A percentile compares a stretch with the other conserved stretches of the same genome.
Evolutionary conservation across 2,329 filamentous ascomycete genomes (phyloP).

Genomic region (Didymella arachidicola): DNA sequence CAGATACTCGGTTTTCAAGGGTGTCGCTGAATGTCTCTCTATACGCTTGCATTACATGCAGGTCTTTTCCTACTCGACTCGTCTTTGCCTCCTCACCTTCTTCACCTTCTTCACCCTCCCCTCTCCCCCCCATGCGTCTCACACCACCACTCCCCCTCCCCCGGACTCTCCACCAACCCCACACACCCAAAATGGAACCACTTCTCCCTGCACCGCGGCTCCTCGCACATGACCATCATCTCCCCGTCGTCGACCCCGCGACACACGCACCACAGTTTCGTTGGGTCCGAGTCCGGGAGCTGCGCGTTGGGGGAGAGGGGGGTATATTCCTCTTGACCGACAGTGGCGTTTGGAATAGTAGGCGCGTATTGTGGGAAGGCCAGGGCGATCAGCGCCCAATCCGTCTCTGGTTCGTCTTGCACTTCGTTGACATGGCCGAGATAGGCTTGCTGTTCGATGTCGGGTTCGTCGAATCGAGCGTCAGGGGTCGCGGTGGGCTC

Average conservation of each 20-base stretch:
- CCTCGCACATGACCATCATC: background rate
- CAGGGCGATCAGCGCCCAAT: background rate
- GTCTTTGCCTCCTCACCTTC: background rate
- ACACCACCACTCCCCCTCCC: background rate
- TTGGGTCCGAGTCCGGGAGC: background rate
- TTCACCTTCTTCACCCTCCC: background rate
- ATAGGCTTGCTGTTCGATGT: background rate
- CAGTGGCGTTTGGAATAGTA: background rate
- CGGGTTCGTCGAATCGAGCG: background rate
- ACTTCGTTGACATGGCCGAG: background rate
- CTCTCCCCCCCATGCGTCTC: background rate
- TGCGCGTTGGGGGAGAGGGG: background rate
- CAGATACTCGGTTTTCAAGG: too few species aligned
- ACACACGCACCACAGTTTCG: background rate
- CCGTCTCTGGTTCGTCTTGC: background rate
- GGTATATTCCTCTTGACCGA: background rate
- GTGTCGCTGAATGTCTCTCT: too few species aligned
- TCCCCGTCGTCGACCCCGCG: background rate
- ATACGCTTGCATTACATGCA: too few species aligned
- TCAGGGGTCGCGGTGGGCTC: background rate
- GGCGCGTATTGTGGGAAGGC: background rate
- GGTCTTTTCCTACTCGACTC: too few species aligned
- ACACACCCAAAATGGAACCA: background rate
- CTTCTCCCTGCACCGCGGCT: background rate
- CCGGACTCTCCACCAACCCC: background rate